phyloP scores from a whole-genome alignment of 1,284 basidiomycete genomes.

The Cystobasidium sp. region DNA sequence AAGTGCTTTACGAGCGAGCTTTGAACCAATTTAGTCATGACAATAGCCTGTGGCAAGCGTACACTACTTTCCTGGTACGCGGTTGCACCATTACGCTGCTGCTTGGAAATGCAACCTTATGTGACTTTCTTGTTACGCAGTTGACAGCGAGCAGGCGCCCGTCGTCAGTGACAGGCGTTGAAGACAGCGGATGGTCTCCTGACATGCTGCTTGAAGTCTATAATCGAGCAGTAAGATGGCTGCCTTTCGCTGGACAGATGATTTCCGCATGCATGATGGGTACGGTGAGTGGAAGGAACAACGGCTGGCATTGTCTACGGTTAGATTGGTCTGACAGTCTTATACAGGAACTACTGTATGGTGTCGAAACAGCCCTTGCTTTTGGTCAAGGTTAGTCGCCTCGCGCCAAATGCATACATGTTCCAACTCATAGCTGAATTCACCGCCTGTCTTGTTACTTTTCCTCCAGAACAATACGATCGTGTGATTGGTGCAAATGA shows the following conservation, averaged over 20 bases:
- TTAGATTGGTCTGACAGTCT: no score
- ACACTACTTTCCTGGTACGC: neutral
- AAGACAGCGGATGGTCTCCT: neutral
- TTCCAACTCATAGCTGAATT: neutral
- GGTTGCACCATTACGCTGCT: neutral
- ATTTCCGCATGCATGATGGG: slow-evolving; percentile 2
- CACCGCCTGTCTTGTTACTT: neutral
- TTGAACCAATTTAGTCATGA: slow-evolving; percentile 57
- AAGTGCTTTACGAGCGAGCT: slow-evolving; percentile 74
- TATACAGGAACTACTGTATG: neutral
- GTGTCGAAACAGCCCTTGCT: neutral
- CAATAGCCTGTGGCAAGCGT: neutral
- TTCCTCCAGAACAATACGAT: slow-evolving; percentile 9
- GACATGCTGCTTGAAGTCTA: neutral
- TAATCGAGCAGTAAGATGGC: neutral
- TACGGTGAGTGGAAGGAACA: neutral
- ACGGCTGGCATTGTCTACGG: no score
- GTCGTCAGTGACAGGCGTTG: neutral
- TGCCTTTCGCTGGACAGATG: neutral
- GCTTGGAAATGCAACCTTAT: neutral
- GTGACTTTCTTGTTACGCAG: neutral
- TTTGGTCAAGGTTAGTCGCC: slow-evolving; percentile 12
- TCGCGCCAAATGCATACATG: neutral
- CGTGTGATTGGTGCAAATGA: neutral
- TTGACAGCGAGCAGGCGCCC: neutral